Evolutionary conservation across 2,329 filamentous ascomycete genomes (phyloP), one percentile per base, ranked within the genome.

Genomic region (Torrubiella hemipterigena): DNA sequence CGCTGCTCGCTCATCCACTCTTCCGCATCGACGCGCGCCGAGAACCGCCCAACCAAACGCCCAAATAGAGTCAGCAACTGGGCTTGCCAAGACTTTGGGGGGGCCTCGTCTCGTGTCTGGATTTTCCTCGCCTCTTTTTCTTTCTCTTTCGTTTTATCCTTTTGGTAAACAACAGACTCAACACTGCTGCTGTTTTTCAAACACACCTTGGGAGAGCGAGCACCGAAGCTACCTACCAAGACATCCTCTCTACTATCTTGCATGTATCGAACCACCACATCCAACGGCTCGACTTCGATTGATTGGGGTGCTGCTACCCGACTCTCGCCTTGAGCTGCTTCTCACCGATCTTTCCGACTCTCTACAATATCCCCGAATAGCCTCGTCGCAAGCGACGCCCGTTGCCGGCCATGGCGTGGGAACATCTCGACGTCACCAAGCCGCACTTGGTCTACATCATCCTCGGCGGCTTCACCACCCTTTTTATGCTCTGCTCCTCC

Each of bases 391-490:
- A 25, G 28, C 28, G 26, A 29, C 38, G 23, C 22, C 27, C 18
- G 33, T 23, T 29, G 31, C 32, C 18, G 44, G 42, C 27, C 19
- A 86, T 86, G 81, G 77, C 77, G 39, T 87, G 81, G 81, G 70
- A 79, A 29, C 80, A 87, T 45, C 69, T 89, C 32, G 77, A 77
- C 38, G 78, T 96, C 63, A 95, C 93, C 60, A 82, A 80, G 67
- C 84, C 91, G 48, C 91, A 98, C 67, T 59, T 96, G 83, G 91
- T 93, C 42, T 98, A 98, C 60, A 85, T 96, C 60, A 95, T 98
- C 59, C 67, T 98, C 34, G 91, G 91, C 49, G 91, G 89, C 55
- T 98, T 98, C 64, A 98, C 91, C 44, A 86, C 81, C 38, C 66
- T 98, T 47, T 98, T 98, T 64, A 98, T 98, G 91, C 68, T 98